Percentiles rank a stretch among this genome's conserved stretches.
These are phyloP conservation scores for Talaromyces piceae DNA, from an alignment of 2,329 filamentous ascomycete species.

Conservation along the genomic window DNA sequence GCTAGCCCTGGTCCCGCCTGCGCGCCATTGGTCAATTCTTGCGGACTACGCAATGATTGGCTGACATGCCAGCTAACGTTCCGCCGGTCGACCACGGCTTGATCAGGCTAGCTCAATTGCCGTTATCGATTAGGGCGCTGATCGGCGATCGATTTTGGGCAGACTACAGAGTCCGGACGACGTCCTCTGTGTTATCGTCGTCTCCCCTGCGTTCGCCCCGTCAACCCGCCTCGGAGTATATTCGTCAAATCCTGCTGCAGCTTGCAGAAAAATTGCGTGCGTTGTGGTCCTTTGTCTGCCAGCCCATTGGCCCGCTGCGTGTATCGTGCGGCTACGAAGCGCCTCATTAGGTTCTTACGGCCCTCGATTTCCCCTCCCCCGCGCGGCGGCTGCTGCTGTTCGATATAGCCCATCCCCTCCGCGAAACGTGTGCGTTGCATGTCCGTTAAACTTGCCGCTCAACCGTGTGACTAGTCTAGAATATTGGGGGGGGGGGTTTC, in stretches of 20 bases:
- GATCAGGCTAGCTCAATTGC: not conserved
- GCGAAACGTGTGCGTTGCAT: slow-evolving; percentile 1
- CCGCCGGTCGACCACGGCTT: not conserved
- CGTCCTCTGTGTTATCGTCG: no score
- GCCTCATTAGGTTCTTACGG: not conserved
- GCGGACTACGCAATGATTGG: not conserved
- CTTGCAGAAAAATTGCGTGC: no score
- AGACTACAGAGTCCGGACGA: no score
- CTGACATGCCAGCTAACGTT: not conserved
- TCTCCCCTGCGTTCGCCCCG: not conserved
- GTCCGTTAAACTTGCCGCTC: not conserved
- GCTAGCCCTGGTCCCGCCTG: not conserved
- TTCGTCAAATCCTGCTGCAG: not conserved
- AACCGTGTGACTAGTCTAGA: not conserved
- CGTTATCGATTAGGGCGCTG: not conserved
- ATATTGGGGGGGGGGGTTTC: no score
- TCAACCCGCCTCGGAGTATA: not conserved
- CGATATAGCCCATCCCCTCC: not conserved
- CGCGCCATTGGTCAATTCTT: not conserved
- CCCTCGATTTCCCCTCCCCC: not conserved
- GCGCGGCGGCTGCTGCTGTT: no score
- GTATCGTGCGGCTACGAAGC: not conserved
- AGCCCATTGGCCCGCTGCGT: not conserved
- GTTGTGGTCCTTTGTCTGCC: not conserved
- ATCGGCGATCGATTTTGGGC: not conserved